Base-by-base conservation (phyloP, 768 basidiomycete genomes). In the Crepidotus variabilis region DNA sequence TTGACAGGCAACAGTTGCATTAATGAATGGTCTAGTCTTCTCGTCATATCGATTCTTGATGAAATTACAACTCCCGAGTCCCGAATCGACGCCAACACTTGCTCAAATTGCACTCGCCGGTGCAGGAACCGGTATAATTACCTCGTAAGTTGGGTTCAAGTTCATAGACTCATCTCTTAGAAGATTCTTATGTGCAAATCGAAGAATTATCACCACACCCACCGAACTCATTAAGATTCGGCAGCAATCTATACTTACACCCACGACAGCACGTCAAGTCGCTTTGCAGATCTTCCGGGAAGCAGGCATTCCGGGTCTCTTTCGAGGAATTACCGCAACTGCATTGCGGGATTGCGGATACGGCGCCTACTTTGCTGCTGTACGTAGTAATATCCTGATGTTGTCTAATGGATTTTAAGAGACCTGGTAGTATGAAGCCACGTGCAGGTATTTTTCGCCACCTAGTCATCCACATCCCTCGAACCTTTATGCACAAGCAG, bases 161-260 rank as follows among this genome's bases (percentile, higher is more conserved):
- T 5, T 49, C 35, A 21, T 9, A 39, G 6, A 7, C 23, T 50
- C 20, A 45, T 55, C 47, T 32, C 47, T 47, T 6, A n/a, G 20
- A n/a, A 39, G 3, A 9, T 36, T 16, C 39, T 32, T n/a, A 53
- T 43, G 8, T 14, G 8, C 16, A 35, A 28, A 11, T 51, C 47
- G 16, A 43, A 92, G 91, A 5, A 61, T 91, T 9, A 69, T 95
- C 55, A 90, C 91, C 2, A 86, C 89, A 1, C 93, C 94, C 0
- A 90, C 86, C 7, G 94, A 96, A 60, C 79, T 94, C 1, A 78
- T 96, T 72, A 96, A 96, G 76, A 92, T 94, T 67, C 81, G 87
- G 33, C 88, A 90, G 61, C 90, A 92, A 61, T 78, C 82, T 28
- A 70, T 80, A 53, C 67, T 83, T 49, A 64, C 73, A 47, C 69